Evolutionary conservation across 495 filamentous ascomycete genomes (phyloP).

Genomic region (Umbilicaria muhlenbergii): DNA sequence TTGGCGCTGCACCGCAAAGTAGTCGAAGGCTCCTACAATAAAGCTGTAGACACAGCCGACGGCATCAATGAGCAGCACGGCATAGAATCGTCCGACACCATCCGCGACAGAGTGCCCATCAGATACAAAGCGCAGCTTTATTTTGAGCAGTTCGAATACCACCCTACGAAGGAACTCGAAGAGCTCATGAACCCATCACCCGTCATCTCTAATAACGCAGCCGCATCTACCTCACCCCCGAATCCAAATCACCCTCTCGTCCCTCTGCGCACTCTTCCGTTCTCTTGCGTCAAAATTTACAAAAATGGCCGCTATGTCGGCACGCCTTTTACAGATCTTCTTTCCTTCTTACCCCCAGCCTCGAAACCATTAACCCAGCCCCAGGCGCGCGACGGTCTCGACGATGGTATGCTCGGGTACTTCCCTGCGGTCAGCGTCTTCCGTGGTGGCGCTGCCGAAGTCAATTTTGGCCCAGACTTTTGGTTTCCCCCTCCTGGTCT

Average conservation of each 20-base stretch:
- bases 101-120: constrained; percentile 88
- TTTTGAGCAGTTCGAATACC: constrained; percentile 91
- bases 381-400: constrained; percentile 65
- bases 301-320: constrained; percentile 83
- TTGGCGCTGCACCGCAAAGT: constrained; percentile 72
- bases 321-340: constrained; percentile 72
- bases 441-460: constrained; percentile 74
- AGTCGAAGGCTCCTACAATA: constrained; percentile 76
- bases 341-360: constrained; percentile 85
- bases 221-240: constrained; percentile 24
- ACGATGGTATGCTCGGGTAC: constrained; percentile 90
- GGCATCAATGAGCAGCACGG: constrained; percentile 33
- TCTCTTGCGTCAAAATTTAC: constrained; percentile 74
- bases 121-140: constrained; percentile 84
- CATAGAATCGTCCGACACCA: constrained; percentile 49
- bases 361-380: constrained; percentile 52
- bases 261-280: constrained; percentile 66
- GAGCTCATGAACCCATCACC: constrained; percentile 65
- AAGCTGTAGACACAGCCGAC: constrained; percentile 47
- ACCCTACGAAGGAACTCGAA: constrained; percentile 75
- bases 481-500: constrained; percentile 62
- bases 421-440: constrained; percentile 90
- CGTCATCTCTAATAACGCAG: constrained; percentile 24
- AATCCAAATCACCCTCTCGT: constrained; percentile 58
- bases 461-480: constrained; percentile 82